Conservation (phyloP, 768 basidiomycete species). For the Kwoniella heveanensis region DNA sequence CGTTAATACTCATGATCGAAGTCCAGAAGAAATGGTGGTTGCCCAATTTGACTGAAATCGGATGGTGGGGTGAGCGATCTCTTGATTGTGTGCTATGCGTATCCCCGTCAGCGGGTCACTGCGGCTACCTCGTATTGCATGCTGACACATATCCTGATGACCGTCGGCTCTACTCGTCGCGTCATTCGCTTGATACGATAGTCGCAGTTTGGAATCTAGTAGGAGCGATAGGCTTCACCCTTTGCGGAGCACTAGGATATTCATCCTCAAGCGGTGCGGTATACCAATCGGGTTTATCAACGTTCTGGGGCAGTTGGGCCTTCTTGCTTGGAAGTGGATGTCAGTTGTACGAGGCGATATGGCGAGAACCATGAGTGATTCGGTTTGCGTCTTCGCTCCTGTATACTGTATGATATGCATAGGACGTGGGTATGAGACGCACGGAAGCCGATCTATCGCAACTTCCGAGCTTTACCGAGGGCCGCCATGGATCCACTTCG, state of each 20-base stretch:
- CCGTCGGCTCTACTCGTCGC: too few relatives aligned
- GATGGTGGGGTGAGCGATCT: constrained; percentile 62
- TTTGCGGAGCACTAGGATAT: constrained; percentile 66
- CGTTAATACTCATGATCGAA: constrained; percentile 62
- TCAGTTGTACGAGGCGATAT: constrained; percentile 62
- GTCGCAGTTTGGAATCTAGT: constrained; percentile 65
- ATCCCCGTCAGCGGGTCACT: too few relatives aligned
- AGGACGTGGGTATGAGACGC: too few relatives aligned
- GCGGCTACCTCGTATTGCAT: too few relatives aligned
- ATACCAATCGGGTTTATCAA: constrained; percentile 63
- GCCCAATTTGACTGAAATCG: constrained; percentile 59
- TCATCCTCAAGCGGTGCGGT: constrained; percentile 55
- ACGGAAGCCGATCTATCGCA: too few relatives aligned
- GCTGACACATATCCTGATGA: too few relatives aligned
- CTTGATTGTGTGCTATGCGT: too few relatives aligned
- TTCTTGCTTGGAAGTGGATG: constrained; percentile 66
- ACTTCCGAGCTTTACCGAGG: too few relatives aligned
- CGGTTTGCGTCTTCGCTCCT: too few relatives aligned
- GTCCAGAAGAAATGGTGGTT: constrained; percentile 64
- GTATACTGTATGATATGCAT: too few relatives aligned
- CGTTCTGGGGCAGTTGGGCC: constrained; percentile 64
- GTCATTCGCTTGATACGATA: too few relatives aligned
- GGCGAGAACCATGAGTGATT: constrained; percentile 29
- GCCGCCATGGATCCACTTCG: too few relatives aligned
- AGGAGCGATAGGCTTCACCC: constrained; percentile 64